Percentiles rank a stretch among this genome's conserved stretches.
Evolutionary conservation across 768 basidiomycete genomes (phyloP).

Genomic region (Lactifluus pinguis): DNA sequence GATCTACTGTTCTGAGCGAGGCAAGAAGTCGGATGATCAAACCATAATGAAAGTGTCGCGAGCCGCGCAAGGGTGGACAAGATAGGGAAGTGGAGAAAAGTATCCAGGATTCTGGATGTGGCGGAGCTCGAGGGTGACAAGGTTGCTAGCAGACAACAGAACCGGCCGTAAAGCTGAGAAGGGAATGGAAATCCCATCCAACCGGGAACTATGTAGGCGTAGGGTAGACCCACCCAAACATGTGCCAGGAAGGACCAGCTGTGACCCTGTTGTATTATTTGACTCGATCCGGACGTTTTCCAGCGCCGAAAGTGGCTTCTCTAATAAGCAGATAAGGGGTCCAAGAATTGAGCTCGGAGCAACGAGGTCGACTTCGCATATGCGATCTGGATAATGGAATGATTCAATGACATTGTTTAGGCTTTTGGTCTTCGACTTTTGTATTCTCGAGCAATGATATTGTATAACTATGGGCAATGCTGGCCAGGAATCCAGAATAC

Average conservation of each 20-base stretch:
- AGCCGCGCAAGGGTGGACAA: neutral
- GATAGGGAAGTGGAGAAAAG: neutral
- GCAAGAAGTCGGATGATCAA: neutral
- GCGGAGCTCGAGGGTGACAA: neutral
- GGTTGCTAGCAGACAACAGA: neutral
- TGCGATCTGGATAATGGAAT: neutral
- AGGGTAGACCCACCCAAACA: conserved; percentile 2
- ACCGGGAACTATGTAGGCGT: neutral
- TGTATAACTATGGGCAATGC: neutral
- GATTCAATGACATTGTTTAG: neutral
- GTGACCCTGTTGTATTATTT: conserved; percentile 30
- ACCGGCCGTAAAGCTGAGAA: neutral
- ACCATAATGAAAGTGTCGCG: neutral
- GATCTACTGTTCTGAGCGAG: neutral
- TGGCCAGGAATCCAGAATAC: neutral
- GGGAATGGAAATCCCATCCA: neutral
- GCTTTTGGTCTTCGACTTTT: neutral
- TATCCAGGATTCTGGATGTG: neutral
- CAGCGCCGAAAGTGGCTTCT: conserved; percentile 20
- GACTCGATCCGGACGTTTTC: conserved; percentile 21
- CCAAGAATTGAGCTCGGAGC: neutral
- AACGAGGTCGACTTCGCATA: neutral
- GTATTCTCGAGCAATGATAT: neutral
- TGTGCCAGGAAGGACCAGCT: conserved; percentile 14
- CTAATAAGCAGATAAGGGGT: conserved; percentile 23